Base-by-base conservation (phyloP, 2,329 filamentous ascomycete genomes). In the Mycogone perniciosa region DNA sequence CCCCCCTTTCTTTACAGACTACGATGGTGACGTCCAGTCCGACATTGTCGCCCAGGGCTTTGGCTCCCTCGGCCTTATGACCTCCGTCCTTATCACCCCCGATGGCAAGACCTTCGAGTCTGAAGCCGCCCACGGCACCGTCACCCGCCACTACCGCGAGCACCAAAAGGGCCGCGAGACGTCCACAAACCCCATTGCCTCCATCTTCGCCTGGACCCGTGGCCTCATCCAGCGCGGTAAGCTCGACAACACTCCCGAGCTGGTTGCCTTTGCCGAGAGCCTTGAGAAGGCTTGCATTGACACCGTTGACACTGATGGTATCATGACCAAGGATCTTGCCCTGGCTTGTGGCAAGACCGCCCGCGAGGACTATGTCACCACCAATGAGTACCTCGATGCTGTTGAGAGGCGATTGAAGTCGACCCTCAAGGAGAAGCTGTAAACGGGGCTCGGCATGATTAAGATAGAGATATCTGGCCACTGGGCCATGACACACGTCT, bases 241-340 rank as follows among this genome's bases (percentile, higher is more conserved):
- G 75, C 83, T 99, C 59, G 93, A 99, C 72, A 76, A 82, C 48
- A 96, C 90, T n/a, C 91, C 91, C 31, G 91, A 96, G 59, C 78
- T 99, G 30, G 83, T 96, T 54, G 81, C 88, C 46, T 99, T 96
- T 65, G 93, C 92, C 53, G 88, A 97, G 76, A 82, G 80, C 65
- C 81, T 99, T 50, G 93, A 99, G 80, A 80, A 88, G 71, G 93
- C 93, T 35, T 96, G 93, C 70, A 79, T 96, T 53, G 90, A 97
- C 70, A 92, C 92, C 29, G 93, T 99, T 60, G 88, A 97, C 68
- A 71, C 88, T 53, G 92, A 97, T 67, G 88, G 88, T 56, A 87
- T 97, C 76, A 99, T 97, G 93, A 99, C 93, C 71, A 99, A 99
- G 84, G 93, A 99, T 72, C 75, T 99, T 62, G 93, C 93, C n/a